Evolutionary conservation across 2,329 filamentous ascomycete species (phyloP).

Genomic region (Aureobasidium sp.): DNA sequence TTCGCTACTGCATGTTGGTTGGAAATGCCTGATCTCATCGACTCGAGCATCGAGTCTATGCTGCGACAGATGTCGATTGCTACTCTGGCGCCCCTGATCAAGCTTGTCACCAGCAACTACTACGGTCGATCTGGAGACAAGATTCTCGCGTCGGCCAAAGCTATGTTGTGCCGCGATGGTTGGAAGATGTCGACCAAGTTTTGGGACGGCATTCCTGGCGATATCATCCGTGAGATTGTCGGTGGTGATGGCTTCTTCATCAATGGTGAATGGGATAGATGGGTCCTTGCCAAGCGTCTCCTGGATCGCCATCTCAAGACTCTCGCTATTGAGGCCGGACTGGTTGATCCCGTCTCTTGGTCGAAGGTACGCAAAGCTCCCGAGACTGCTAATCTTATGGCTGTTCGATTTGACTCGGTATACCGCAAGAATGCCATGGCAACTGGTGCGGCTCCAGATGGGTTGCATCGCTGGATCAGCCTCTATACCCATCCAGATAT

Average conservation of each 20-base stretch:
- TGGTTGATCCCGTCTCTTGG: slow-evolving; percentile 37
- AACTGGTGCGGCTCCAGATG: slow-evolving; percentile 33
- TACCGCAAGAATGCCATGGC: slow-evolving; percentile 40
- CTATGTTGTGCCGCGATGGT: slow-evolving; percentile 49
- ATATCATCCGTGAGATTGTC: slow-evolving; percentile 50
- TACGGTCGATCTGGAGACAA: slow-evolving; percentile 48
- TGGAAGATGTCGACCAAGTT: slow-evolving; percentile 47
- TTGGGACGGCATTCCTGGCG: slow-evolving; percentile 51
- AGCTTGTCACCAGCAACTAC: slow-evolving; percentile 47
- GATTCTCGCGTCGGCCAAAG: slow-evolving; percentile 48
- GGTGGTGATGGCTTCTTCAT: slow-evolving; percentile 53
- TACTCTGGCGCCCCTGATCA: slow-evolving; percentile 42
- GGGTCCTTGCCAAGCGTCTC: slow-evolving; percentile 47
- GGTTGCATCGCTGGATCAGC: slow-evolving; percentile 40
- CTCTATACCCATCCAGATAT: slow-evolving; percentile 48
- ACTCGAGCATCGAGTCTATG: slow-evolving; percentile 46
- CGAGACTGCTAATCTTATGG: slow-evolving; percentile 40
- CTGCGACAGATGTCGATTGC: slow-evolving; percentile 47
- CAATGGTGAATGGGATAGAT: slow-evolving; percentile 50
- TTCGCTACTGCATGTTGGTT: slow-evolving; percentile 52
- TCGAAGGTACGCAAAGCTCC: slow-evolving; percentile 39
- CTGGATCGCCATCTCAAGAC: slow-evolving; percentile 43
- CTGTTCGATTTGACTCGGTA: slow-evolving; percentile 45
- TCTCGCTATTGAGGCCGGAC: slow-evolving; percentile 39
- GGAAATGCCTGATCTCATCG: slow-evolving; percentile 49